phyloP scores from a whole-genome alignment of 805 yeast genomes.

The Kodamaea kaohsiungensis region DNA sequence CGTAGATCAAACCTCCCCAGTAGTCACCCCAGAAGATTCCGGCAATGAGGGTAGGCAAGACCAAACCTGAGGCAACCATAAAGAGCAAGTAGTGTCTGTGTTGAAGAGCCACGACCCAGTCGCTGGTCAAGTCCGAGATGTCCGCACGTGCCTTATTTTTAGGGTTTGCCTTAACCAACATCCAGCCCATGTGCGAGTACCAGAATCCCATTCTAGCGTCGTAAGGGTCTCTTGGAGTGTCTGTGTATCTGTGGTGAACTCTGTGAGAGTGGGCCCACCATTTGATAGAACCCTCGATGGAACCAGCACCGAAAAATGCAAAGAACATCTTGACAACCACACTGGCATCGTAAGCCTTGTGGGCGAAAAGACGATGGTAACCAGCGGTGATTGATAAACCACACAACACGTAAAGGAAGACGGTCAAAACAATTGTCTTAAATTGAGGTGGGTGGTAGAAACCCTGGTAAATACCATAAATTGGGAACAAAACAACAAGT shows the following conservation, averaged over 20 bases:
- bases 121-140: slow-evolving; percentile 72
- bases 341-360: slow-evolving; percentile 67
- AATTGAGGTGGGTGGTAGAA: slow-evolving; percentile 47
- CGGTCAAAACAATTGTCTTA: slow-evolving; percentile 54
- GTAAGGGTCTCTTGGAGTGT: slow-evolving; percentile 80
- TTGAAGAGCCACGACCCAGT: slow-evolving; percentile 78
- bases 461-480: slow-evolving; percentile 50
- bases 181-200: slow-evolving; percentile 87
- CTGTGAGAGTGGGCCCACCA: slow-evolving; percentile 91
- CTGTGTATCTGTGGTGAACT: slow-evolving; percentile 85
- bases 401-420: slow-evolving; percentile 55
- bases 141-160: slow-evolving; percentile 80
- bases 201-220: slow-evolving; percentile 84
- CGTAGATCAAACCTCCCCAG: slow-evolving; percentile 77
- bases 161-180: slow-evolving; percentile 79
- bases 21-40: slow-evolving; percentile 31
- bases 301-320: slow-evolving; percentile 80
- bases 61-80: slow-evolving; percentile 59
- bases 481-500: slow-evolving; percentile 63
- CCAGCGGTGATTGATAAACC: slow-evolving; percentile 85
- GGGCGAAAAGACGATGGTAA: slow-evolving; percentile 79
- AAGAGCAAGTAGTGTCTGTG: slow-evolving; percentile 72
- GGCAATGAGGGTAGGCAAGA: slow-evolving; percentile 56
- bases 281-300: slow-evolving; percentile 82
- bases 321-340: slow-evolving; percentile 61